A percentile compares a stretch with the other conserved stretches of the same genome.
Evolutionary conservation across 495 filamentous ascomycete genomes (phyloP).

Genomic region (Xylaria scruposa): DNA sequence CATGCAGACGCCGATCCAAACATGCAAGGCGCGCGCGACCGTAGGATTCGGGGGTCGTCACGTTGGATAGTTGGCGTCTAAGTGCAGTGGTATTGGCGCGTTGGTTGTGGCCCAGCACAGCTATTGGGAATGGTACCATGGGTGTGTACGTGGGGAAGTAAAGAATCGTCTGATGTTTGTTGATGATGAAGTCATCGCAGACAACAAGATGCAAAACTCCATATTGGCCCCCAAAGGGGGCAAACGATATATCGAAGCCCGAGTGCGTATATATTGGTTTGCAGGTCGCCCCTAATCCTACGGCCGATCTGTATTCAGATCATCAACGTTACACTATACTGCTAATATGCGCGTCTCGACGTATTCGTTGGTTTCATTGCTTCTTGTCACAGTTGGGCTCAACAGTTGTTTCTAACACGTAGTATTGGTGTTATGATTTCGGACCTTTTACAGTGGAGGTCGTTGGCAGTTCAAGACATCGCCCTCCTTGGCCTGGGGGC

Average conservation of each 20-base stretch:
- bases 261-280: not conserved
- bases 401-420: not conserved
- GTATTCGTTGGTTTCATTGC: not conserved
- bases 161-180: not conserved
- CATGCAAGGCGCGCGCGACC: not conserved
- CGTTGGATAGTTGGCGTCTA: not conserved
- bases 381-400: not conserved
- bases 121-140: not conserved
- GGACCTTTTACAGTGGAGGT: conserved; percentile 1
- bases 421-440: not conserved
- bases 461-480: conserved; percentile 4
- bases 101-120: not conserved
- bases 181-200: not conserved
- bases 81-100: not conserved
- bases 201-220: not conserved
- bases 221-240: not conserved
- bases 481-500: not conserved
- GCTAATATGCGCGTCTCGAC: not conserved
- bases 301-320: not conserved
- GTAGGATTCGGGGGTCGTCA: not conserved
- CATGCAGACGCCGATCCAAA: not conserved
- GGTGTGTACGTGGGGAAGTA: not conserved
- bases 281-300: not conserved
- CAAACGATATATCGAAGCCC: not conserved
- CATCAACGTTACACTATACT: not conserved